A percentile compares a stretch with the other conserved stretches of the same genome.
phyloP scores from a whole-genome alignment of 805 yeast species.

The Nakazawaea wyomingensis region DNA sequence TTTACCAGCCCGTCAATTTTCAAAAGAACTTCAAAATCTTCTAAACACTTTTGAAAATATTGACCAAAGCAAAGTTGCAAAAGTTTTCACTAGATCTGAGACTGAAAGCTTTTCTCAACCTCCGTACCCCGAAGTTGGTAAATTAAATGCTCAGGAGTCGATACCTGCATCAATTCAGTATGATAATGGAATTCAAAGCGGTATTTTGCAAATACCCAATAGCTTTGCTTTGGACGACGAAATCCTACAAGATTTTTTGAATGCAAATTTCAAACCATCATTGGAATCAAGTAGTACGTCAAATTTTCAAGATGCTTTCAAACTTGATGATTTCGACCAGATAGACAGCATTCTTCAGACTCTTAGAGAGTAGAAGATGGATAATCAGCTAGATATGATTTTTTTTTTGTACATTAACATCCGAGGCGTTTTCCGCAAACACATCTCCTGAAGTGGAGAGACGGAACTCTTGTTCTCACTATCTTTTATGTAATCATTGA shows the following conservation, averaged over 20 bases:
- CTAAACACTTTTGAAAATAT: conserved; percentile 1
- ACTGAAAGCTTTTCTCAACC: not conserved
- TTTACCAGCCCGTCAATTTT: conserved; percentile 4
- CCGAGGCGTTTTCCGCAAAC: not conserved
- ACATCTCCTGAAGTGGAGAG: not conserved
- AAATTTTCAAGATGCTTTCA: conserved; percentile 1
- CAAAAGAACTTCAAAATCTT: conserved; percentile 1
- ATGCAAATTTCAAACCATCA: conserved; percentile 3
- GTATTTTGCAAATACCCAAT: conserved; percentile 2
- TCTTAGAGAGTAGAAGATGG: not conserved
- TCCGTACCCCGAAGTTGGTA: not conserved
- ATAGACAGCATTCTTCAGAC: conserved; percentile 2
- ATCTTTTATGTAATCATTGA: not conserved
- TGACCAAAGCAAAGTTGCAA: not conserved
- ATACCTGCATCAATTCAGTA: not conserved
- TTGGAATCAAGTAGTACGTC: not conserved
- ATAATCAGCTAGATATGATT: too few species aligned
- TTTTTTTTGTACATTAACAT: not conserved
- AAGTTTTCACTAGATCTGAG: conserved; percentile 4
- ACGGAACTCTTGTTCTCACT: too few species aligned
- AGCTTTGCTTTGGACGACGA: conserved; percentile 8
- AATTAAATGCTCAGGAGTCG: not conserved
- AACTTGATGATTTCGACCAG: conserved; percentile 6
- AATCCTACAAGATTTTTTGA: conserved; percentile 6
- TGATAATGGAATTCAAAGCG: not conserved